A percentile compares a stretch with the other conserved stretches of the same genome.
These are phyloP conservation scores for Solanum aculeatissimum DNA, from an alignment of 305 asterid species.

Conservation along the genomic window DNA sequence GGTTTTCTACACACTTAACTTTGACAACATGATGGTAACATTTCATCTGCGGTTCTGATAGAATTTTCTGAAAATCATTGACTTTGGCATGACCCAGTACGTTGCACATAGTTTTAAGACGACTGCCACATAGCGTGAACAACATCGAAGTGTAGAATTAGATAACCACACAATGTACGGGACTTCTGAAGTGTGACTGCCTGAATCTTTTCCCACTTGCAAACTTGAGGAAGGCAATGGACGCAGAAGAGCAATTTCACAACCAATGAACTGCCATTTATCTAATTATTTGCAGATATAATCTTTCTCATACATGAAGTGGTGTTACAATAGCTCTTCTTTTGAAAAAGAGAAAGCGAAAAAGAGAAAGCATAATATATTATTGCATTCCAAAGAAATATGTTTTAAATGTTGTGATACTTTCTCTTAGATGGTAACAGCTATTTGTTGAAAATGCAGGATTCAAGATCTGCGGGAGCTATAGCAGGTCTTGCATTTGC, in stretches of 20 bases:
- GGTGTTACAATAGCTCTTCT: neutral
- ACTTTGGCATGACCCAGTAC: neutral
- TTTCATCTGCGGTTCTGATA: neutral
- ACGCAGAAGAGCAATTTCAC: neutral
- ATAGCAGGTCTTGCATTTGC: conserved; percentile 81
- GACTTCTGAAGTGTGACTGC: neutral
- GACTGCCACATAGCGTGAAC: neutral
- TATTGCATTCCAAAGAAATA: neutral
- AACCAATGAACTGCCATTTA: neutral
- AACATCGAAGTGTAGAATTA: neutral
- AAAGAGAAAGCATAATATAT: no score
- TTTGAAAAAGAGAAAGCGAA: neutral
- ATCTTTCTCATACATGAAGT: neutral
- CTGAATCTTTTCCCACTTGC: neutral
- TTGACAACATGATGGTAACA: neutral
- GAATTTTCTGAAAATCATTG: neutral
- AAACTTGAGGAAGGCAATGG: neutral
- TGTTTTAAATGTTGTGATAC: neutral
- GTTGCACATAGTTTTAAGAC: neutral
- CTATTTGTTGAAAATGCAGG: conserved; percentile 28
- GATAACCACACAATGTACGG: neutral
- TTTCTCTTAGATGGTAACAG: neutral
- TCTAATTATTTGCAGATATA: neutral
- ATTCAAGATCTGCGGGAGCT: conserved; percentile 70
- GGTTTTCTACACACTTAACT: neutral